phyloP scores from a whole-genome alignment of 2,329 filamentous ascomycete species.

The Lecanicillium sp. region DNA sequence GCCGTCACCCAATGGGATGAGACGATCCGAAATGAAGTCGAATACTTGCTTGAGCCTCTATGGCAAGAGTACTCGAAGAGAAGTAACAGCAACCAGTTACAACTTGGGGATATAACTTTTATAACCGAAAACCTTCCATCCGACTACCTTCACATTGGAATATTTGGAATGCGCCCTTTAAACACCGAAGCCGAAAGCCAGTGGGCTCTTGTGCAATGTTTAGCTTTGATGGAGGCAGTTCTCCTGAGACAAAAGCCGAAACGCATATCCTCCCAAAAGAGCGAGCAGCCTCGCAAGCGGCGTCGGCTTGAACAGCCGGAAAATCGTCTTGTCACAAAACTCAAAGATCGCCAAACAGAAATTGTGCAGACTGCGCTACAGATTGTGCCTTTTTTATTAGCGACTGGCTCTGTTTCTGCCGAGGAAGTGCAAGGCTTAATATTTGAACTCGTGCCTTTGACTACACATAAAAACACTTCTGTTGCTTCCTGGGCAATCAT shows the following conservation, averaged over 20 bases:
- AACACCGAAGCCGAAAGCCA: constrained; percentile 50
- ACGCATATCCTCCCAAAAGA: constrained; percentile 16
- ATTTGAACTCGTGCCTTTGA: constrained; percentile 49
- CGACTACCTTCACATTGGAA: constrained; percentile 40
- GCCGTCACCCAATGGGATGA: constrained; percentile 36
- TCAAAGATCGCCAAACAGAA: constrained; percentile 39
- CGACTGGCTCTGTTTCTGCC: constrained; percentile 36
- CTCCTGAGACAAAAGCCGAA: constrained; percentile 26
- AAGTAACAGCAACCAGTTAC: constrained; percentile 63
- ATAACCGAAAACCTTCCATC: constrained; percentile 36
- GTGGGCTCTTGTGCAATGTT: constrained; percentile 53
- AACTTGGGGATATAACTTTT: constrained; percentile 70
- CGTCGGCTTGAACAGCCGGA: constrained; percentile 37
- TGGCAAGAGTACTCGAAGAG: constrained; percentile 72
- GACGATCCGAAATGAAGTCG: constrained; percentile 43
- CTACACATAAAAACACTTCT: constrained; percentile 62
- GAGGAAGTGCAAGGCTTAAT: constrained; percentile 53
- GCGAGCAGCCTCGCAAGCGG: constrained; percentile 47
- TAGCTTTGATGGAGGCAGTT: constrained; percentile 52
- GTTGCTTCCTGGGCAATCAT: constrained; percentile 79
- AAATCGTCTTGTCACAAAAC: constrained; percentile 43
- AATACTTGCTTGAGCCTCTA: constrained; percentile 64
- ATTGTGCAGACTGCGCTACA: constrained; percentile 50
- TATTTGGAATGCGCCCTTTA: constrained; percentile 49
- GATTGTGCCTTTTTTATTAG: constrained; percentile 51